phyloP scores from a whole-genome alignment of 2,329 filamentous ascomycete species.

The Scedosporium minutisporum region DNA sequence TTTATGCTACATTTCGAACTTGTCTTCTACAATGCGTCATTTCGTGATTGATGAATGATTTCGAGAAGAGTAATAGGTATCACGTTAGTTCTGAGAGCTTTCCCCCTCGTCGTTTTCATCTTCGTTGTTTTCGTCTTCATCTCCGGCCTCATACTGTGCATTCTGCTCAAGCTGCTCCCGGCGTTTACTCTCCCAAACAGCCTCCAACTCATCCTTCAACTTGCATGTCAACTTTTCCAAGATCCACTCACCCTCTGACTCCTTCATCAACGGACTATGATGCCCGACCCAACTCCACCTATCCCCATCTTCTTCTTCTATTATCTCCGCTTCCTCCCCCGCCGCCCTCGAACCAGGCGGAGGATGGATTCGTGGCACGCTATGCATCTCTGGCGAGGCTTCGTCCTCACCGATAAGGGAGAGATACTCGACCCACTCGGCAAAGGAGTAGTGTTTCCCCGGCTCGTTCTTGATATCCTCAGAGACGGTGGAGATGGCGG shows the following conservation, averaged over 20 bases:
- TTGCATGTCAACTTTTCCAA: constrained; percentile 51
- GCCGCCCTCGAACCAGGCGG: background rate
- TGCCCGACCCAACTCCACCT: constrained; percentile 51
- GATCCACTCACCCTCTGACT: constrained; percentile 64
- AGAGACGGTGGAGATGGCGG: constrained; percentile 59
- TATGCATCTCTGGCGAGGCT: constrained; percentile 37
- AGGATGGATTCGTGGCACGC: constrained; percentile 9
- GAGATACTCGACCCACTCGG: constrained; percentile 82
- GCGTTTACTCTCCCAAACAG: background rate
- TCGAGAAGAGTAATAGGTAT: background rate
- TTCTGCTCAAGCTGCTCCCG: background rate
- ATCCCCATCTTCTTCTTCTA: constrained; percentile 4
- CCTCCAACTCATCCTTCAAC: constrained; percentile 46
- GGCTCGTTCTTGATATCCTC: constrained; percentile 48
- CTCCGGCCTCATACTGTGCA: background rate
- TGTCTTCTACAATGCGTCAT: background rate
- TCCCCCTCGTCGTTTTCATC: background rate
- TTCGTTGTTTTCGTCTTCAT: background rate
- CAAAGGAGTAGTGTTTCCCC: constrained; percentile 59
- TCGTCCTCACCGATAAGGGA: constrained; percentile 64
- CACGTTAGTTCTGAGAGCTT: background rate
- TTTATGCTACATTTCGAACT: too few species aligned
- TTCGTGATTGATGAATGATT: too few species aligned
- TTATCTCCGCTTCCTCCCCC: background rate
- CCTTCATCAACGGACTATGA: constrained; percentile 59